Conservation (phyloP, 495 filamentous ascomycete genomes). For the Podospora fimiseda region DNA sequence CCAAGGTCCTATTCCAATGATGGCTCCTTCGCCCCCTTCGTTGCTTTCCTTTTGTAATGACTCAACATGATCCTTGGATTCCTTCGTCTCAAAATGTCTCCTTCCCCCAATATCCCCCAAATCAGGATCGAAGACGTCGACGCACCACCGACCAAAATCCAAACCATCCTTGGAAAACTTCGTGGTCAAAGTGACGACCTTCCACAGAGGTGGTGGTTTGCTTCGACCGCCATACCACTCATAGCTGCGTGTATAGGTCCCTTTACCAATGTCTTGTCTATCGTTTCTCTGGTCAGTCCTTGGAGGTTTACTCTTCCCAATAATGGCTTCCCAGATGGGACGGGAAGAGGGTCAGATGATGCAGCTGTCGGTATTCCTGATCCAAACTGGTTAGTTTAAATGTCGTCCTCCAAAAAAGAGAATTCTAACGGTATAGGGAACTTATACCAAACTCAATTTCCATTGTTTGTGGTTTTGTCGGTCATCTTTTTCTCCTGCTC, state of each 20-base stretch:
- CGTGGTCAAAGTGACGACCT: neutral
- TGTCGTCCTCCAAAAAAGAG: neutral
- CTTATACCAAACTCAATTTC: slow-evolving; percentile 59
- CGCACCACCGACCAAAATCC: neutral
- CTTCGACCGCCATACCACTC: slow-evolving; percentile 68
- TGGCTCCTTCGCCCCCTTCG: too few relatives aligned
- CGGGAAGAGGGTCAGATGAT: slow-evolving; percentile 33
- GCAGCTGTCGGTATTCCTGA: slow-evolving; percentile 47
- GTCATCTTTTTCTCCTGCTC: slow-evolving; percentile 66
- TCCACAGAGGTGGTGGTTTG: slow-evolving; percentile 18
- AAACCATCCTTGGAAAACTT: neutral
- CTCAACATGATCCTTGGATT: too few relatives aligned
- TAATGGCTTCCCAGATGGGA: slow-evolving; percentile 32
- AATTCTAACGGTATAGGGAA: slow-evolving; percentile 19
- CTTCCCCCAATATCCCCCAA: neutral
- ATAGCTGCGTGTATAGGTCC: slow-evolving; percentile 66
- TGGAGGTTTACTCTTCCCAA: slow-evolving; percentile 49
- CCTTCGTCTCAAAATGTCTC: neutral
- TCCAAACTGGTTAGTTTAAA: slow-evolving; percentile 47
- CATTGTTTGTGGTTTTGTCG: slow-evolving; percentile 58
- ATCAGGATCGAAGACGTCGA: neutral
- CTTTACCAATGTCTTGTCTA: slow-evolving; percentile 70
- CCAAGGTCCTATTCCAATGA: too few relatives aligned
- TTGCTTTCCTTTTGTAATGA: neutral
- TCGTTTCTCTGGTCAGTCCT: slow-evolving; percentile 60